Evolutionary conservation across 768 basidiomycete genomes (phyloP).

Genomic region (Thelephora aurantiotincta): DNA sequence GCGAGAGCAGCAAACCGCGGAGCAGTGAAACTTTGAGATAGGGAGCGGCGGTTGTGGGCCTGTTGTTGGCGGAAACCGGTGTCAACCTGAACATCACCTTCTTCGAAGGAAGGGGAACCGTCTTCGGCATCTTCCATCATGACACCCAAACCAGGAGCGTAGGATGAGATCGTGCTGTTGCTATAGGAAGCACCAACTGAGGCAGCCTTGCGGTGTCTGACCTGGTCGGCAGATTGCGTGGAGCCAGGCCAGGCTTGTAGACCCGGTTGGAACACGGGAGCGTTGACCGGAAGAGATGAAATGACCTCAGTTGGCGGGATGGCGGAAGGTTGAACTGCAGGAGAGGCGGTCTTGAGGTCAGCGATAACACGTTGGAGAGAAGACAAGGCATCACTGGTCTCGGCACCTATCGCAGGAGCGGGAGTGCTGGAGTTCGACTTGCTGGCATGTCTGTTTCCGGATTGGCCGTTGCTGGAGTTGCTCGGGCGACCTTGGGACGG

Average conservation of each 20-base stretch:
- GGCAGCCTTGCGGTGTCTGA: constrained; percentile 69
- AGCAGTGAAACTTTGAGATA: constrained; percentile 75
- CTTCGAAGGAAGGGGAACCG: constrained; percentile 39
- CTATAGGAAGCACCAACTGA: constrained; percentile 50
- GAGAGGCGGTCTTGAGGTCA: constrained; percentile 79
- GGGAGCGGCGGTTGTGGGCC: constrained; percentile 57
- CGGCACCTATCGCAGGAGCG: constrained; percentile 35
- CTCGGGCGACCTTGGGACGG: constrained; percentile 39
- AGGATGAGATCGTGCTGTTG: constrained; percentile 52
- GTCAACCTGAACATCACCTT: constrained; percentile 64
- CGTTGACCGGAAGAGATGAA: constrained; percentile 48
- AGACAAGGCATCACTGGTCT: constrained; percentile 69
- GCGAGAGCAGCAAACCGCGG: constrained; percentile 80
- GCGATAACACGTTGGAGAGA: constrained; percentile 90
- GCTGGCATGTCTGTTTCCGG: constrained; percentile 19
- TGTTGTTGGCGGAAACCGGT: constrained; percentile 24
- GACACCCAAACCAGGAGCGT: constrained; percentile 65
- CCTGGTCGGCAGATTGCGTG: constrained; percentile 22
- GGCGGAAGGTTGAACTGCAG: constrained; percentile 29
- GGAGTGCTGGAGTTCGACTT: constrained; percentile 33
- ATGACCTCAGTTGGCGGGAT: constrained; percentile 25
- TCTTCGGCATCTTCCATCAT: constrained; percentile 81
- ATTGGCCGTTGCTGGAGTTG: constrained; percentile 23
- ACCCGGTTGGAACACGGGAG: constrained; percentile 65
- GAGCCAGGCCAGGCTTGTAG: constrained; percentile 36